Conservation (phyloP, 305 asterid species). For the Nicotiana rustica region DNA sequence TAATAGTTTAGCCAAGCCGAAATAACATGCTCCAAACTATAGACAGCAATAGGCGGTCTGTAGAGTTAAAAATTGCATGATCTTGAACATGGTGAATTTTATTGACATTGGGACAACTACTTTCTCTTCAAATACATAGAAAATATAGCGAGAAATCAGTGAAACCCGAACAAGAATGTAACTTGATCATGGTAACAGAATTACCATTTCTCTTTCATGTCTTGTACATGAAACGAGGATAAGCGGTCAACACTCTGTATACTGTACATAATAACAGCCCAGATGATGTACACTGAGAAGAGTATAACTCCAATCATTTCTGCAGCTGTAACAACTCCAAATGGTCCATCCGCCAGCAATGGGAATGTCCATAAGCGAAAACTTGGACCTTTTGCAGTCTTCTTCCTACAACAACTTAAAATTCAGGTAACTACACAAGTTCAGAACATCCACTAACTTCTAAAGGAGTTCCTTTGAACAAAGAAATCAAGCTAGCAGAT, state of each 20-base stretch:
- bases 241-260: slow-evolving; percentile 45
- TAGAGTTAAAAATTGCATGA: background rate
- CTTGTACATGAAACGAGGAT: slow-evolving; percentile 40
- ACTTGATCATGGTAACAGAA: slow-evolving; percentile 12
- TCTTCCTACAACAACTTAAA: slow-evolving; percentile 44
- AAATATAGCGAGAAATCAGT: background rate
- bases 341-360: slow-evolving; percentile 77
- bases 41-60: background rate
- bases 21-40: background rate
- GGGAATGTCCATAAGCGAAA: slow-evolving; percentile 88
- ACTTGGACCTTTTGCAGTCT: slow-evolving; percentile 45
- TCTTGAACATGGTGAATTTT: background rate
- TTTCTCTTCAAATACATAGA: background rate
- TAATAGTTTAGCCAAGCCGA: background rate
- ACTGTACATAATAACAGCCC: slow-evolving; percentile 63
- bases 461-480: background rate
- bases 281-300: slow-evolving; percentile 55
- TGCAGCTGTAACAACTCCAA: slow-evolving; percentile 92
- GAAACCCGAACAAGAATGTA: background rate
- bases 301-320: slow-evolving; percentile 72
- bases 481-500: slow-evolving; percentile 7
- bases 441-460: background rate
- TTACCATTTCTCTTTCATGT: slow-evolving; percentile 57
- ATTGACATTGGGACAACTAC: background rate
- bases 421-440: background rate